Evolutionary conservation across 768 basidiomycete species (phyloP), one percentile per base, ranked within the genome.

Genomic region (Leccinum aurantiacum): DNA sequence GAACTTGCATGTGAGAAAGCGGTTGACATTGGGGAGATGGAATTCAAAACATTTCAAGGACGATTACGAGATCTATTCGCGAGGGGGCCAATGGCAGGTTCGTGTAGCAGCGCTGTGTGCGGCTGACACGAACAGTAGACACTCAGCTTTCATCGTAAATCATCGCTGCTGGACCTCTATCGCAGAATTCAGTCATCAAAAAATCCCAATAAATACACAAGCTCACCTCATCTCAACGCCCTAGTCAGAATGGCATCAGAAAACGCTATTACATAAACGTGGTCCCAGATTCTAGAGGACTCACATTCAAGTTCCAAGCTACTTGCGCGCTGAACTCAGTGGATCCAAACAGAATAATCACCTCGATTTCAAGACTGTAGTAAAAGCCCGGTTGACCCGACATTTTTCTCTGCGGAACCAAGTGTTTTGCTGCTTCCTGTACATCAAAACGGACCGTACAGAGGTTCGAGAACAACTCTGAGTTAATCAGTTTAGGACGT

Each of bases 271-370:
- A 4, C 29, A 31, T 31, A 31, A 31, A 31, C 9, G 29, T 10
- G 10, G 3, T 22, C 4, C 2, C 5, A 1, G 0, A 37, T 35
- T 25, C 8, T 1, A 8, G 6, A 33, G 25, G 48, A 47, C 62
- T 64, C 27, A 63, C 62, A 33, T 63, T 19, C 47, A n/a, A 52
- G 13, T 54, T 54, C 62, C 62, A 63, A 4, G 62, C 62, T 3
- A 63, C 57, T 11, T 63, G 63, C 7, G 63, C 57, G 46, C 35
- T 58, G 25, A 41, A 57, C 87, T 67, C 65, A 1, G 65, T 64
- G 15, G 27, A 8, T 48, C 65, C 65, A 8, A 67, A 66, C n/a
- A 55, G 58, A 19, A 64, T 51, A 24, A 66, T 59, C 38, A 66
- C 62, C 7, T 67, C 66, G 13, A 65, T 3, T 7, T 1, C 6